Evolutionary conservation across 495 filamentous ascomycete genomes (phyloP).

Genomic region (Pseudomonodictys pantanalensis): DNA sequence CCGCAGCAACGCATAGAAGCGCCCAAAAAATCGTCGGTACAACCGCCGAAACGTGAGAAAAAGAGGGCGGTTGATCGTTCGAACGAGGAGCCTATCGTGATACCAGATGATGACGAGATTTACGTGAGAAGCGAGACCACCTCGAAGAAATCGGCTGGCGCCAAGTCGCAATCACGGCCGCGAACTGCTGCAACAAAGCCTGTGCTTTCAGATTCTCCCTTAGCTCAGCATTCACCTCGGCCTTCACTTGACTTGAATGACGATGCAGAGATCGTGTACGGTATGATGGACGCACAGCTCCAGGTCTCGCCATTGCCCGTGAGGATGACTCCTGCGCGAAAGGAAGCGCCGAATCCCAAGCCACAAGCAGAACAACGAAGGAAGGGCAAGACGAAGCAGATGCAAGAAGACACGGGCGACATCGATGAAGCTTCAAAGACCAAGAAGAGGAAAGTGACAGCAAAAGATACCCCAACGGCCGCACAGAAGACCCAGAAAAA

Average conservation of each 20-base stretch:
- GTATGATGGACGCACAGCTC: slow-evolving; percentile 28
- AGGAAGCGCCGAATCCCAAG: neutral
- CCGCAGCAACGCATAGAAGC: neutral
- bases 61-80: neutral
- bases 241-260: slow-evolving; percentile 17
- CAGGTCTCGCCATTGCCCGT: neutral
- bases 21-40: neutral
- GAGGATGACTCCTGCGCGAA: neutral
- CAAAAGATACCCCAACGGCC: no score
- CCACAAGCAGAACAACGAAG: neutral
- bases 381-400: neutral
- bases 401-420: neutral
- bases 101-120: slow-evolving; percentile 11
- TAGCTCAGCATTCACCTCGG: slow-evolving; percentile 1
- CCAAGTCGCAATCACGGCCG: no score
- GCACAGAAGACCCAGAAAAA: neutral
- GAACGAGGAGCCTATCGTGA: neutral
- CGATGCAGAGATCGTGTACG: slow-evolving; percentile 23
- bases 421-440: neutral
- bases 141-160: no score
- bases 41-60: slow-evolving; percentile 1
- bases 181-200: neutral
- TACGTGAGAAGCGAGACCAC: neutral
- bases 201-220: no score
- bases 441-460: slow-evolving; percentile 1